Base-by-base conservation (phyloP, 2,329 filamentous ascomycete genomes). In the Diaporthe capsici region DNA sequence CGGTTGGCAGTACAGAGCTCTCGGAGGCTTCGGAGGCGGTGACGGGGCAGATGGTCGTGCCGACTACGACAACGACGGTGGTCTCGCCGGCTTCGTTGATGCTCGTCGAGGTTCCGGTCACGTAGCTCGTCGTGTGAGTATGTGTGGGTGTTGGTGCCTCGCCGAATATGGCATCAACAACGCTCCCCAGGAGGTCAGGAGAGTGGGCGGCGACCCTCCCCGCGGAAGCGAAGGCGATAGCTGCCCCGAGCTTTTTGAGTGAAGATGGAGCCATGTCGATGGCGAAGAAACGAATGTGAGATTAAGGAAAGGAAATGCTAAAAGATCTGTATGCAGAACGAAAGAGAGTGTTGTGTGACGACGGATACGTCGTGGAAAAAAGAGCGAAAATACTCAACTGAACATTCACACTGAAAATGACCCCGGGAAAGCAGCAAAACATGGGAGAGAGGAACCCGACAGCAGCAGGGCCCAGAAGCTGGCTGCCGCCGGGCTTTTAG, bases 71-170 rank as follows among this genome's bases (percentile, higher is more conserved):
- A 15, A 76, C 73, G 4, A 76, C 73, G 15, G 75, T 76, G 2
- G 75, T 76, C 75, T 76, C 75, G 61, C 75, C 75, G 15, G 10
- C 8, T 22, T 76, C 75, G 39, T 76, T 74, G 53, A 74, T 60
- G 6, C 17, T 42, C 7, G 73, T 72, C 3, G 73, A 73, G 1
- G 75, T 67, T 2, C 68, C 70, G 49, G 73, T 71, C 7, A 75
- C 17, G 42, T 73, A 75, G 60, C 77, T 72, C 37, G 74, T 78
- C 3, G 76, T 76, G 17, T 77, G 72, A 6, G 28, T 58, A 2
- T 71, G 25, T 20, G 73, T 74, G 2, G 73, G 39, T 8, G 73
- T 71, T 74, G 63, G 28, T n/a, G 39, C 39, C 31, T 76, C 53
- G 13, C 73, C 75, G 25, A 75, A 63, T n/a, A 65, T 75, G 39